Percentiles rank a stretch among this genome's conserved stretches.
Evolutionary conservation across 495 filamentous ascomycete genomes (phyloP).

Genomic region (Penicillium angulare): DNA sequence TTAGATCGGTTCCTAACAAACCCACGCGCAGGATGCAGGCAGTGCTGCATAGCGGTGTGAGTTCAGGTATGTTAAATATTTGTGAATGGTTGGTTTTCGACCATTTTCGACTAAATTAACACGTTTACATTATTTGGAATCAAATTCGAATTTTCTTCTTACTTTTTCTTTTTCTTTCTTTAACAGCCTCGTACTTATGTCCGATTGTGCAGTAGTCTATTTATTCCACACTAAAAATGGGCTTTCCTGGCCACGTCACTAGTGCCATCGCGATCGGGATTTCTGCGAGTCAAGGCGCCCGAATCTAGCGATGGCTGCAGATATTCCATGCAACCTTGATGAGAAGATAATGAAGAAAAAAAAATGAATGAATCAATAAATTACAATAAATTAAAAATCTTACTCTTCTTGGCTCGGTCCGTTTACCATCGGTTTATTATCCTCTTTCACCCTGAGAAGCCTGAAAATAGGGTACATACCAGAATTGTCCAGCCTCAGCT

Average conservation of each 20-base stretch:
- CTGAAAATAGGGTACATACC: too few relatives aligned
- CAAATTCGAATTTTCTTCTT: background rate
- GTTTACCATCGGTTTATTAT: too few relatives aligned
- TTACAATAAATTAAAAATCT: background rate
- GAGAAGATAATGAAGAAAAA: background rate
- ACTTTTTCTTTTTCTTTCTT: background rate
- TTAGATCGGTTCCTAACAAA: conserved; percentile 10
- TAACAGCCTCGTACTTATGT: background rate
- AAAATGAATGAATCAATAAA: background rate
- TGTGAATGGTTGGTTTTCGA: background rate
- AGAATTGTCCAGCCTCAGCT: too few relatives aligned
- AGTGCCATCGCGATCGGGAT: background rate
- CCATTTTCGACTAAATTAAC: background rate
- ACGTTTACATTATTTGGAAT: background rate
- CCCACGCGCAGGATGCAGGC: background rate
- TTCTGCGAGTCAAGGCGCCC: background rate
- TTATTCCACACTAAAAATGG: too few relatives aligned
- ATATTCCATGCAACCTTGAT: background rate
- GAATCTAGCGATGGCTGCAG: background rate
- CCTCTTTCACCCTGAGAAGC: too few relatives aligned
- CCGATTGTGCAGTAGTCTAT: background rate
- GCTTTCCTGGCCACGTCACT: conserved; percentile 11
- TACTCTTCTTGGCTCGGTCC: background rate
- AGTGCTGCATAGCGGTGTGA: conserved; percentile 15
- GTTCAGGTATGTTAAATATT: background rate